Percentiles rank a stretch among this genome's conserved stretches.
phyloP scores from a whole-genome alignment of 768 basidiomycete species.

The Tephrocybe rancida region DNA sequence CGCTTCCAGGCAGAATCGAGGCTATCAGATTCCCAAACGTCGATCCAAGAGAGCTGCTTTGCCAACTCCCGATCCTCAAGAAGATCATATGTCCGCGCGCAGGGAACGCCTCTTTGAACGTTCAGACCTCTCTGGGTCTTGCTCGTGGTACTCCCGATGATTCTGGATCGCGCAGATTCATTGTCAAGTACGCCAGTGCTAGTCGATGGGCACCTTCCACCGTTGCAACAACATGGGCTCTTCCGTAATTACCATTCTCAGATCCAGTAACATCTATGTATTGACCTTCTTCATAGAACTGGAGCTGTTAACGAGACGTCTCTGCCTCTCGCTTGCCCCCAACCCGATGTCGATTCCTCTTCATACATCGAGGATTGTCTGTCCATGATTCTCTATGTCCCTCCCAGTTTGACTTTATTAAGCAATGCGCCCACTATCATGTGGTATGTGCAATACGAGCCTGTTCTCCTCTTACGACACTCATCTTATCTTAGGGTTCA shows the following conservation, averaged over 20 bases:
- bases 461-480: not conserved
- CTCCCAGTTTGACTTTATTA: conserved; percentile 36
- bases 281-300: conserved; percentile 37
- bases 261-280: conserved; percentile 4
- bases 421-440: conserved; percentile 53
- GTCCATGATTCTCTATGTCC: conserved; percentile 75
- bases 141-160: conserved; percentile 55
- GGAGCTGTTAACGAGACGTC: conserved; percentile 50
- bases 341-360: conserved; percentile 51
- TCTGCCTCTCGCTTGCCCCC: conserved; percentile 76
- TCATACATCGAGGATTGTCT: conserved; percentile 77
- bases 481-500: conserved; percentile 62
- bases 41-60: conserved; percentile 43
- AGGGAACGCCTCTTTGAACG: conserved; percentile 24
- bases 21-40: conserved; percentile 35
- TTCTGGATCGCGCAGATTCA: conserved; percentile 55
- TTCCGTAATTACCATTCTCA: conserved; percentile 53
- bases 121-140: conserved; percentile 53
- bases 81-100: conserved; percentile 43
- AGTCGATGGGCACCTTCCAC: conserved; percentile 61
- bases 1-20: conserved; percentile 12
- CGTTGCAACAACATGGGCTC: conserved; percentile 54
- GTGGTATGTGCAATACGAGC: conserved; percentile 45
- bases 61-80: conserved; percentile 46
- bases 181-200: conserved; percentile 69